phyloP scores from a whole-genome alignment of 2,329 filamentous ascomycete species.

The Claviceps sp. region DNA sequence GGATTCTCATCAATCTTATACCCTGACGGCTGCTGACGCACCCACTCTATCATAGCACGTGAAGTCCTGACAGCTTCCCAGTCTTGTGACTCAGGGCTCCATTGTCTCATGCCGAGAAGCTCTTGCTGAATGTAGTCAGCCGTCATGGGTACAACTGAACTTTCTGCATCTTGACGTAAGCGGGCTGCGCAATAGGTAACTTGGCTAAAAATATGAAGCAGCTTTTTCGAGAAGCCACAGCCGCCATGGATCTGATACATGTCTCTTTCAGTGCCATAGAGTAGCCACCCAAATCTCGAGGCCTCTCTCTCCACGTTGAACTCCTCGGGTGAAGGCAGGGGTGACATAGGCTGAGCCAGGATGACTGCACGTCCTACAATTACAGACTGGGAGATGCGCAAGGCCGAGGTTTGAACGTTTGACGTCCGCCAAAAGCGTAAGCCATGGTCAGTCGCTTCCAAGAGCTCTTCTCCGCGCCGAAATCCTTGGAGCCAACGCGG shows the following conservation, averaged over 20 bases:
- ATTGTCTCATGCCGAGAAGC: slow-evolving; percentile 21
- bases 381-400: slow-evolving; percentile 24
- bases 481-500: slow-evolving; percentile 27
- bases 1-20: slow-evolving; percentile 15
- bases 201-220: slow-evolving; percentile 24
- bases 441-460: slow-evolving; percentile 23
- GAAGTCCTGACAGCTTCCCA: slow-evolving; percentile 11
- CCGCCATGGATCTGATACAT: slow-evolving; percentile 27
- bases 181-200: slow-evolving; percentile 24
- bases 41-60: slow-evolving; percentile 16
- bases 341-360: slow-evolving; percentile 26
- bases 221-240: slow-evolving; percentile 27
- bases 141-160: slow-evolving; percentile 18
- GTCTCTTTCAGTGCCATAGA: slow-evolving; percentile 22
- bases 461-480: slow-evolving; percentile 20
- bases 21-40: slow-evolving; percentile 12
- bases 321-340: slow-evolving; percentile 14
- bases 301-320: slow-evolving; percentile 18
- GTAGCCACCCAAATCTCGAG: slow-evolving; percentile 24
- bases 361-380: slow-evolving; percentile 26
- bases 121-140: slow-evolving; percentile 15
- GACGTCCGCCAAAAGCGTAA: slow-evolving; percentile 21
- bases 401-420: slow-evolving; percentile 20
- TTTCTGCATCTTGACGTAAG: slow-evolving; percentile 20
- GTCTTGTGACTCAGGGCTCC: slow-evolving; percentile 18